Percentiles rank a stretch among this genome's conserved stretches.
Evolutionary conservation across 768 basidiomycete genomes (phyloP).

Genomic region (Kwoniella bestiolae): DNA sequence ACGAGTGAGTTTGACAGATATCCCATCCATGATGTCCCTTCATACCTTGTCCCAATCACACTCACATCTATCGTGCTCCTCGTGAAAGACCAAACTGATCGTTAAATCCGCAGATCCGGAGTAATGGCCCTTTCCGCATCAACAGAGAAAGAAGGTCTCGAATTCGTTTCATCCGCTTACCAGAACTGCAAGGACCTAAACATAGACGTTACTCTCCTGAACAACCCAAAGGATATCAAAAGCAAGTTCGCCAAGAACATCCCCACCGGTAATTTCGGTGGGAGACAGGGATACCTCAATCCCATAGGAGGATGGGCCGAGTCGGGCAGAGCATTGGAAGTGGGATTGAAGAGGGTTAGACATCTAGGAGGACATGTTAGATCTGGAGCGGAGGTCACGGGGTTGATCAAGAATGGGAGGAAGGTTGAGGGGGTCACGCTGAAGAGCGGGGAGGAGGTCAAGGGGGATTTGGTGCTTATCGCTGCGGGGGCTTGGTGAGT

Average conservation of each 20-base stretch:
- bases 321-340: slow-evolving; percentile 69
- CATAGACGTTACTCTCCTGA: slow-evolving; percentile 61
- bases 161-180: slow-evolving; percentile 65
- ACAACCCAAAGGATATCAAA: slow-evolving; percentile 60
- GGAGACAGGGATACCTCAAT: slow-evolving; percentile 68
- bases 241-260: slow-evolving; percentile 62
- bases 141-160: slow-evolving; percentile 46
- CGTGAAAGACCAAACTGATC: no score
- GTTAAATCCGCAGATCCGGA: slow-evolving; percentile 65
- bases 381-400: slow-evolving; percentile 65
- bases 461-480: slow-evolving; percentile 64
- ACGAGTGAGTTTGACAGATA: slow-evolving; percentile 69
- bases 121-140: slow-evolving; percentile 65
- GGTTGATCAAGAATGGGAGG: slow-evolving; percentile 60
- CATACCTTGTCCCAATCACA: no score
- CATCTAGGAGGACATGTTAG: slow-evolving; percentile 67
- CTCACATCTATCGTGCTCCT: no score
- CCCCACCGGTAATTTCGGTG: slow-evolving; percentile 43
- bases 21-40: background rate
- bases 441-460: slow-evolving; percentile 62
- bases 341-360: slow-evolving; percentile 66
- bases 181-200: slow-evolving; percentile 69
- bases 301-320: slow-evolving; percentile 82
- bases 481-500: slow-evolving; percentile 52
- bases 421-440: slow-evolving; percentile 66